Percentiles rank a stretch among this genome's conserved stretches.
These are phyloP conservation scores for Pseudopyrenochaeta lycopersici DNA, from an alignment of 2,329 filamentous ascomycete species.

Conservation along the genomic window DNA sequence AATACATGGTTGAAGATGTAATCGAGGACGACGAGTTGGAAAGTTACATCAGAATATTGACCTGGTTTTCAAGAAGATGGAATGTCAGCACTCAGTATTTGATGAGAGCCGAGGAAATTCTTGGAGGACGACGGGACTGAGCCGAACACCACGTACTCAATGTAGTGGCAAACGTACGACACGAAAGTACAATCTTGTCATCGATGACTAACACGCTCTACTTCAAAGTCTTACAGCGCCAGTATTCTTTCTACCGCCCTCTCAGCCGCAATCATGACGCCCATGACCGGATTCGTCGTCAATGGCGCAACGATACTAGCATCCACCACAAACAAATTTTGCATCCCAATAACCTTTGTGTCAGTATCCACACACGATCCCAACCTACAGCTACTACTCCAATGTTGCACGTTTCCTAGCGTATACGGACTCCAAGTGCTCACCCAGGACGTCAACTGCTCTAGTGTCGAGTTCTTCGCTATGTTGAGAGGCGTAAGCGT, in stretches of 20 bases:
- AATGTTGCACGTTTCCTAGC: conserved; percentile 62
- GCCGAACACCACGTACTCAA: no score
- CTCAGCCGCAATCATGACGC: conserved; percentile 64
- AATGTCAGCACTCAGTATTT: not conserved
- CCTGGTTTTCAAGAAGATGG: not conserved
- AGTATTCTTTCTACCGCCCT: conserved; percentile 61
- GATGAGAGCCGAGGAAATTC: not conserved
- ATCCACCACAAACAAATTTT: conserved; percentile 63
- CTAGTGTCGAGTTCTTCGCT: conserved; percentile 55
- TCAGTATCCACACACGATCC: conserved; percentile 60
- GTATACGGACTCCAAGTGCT: conserved; percentile 60
- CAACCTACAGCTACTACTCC: conserved; percentile 63
- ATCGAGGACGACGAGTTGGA: not conserved
- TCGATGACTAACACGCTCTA: not conserved
- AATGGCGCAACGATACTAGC: conserved; percentile 60
- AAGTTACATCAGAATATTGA: not conserved
- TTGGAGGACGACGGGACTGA: no score
- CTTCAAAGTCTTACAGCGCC: conserved; percentile 15
- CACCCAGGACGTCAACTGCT: conserved; percentile 61
- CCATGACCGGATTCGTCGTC: conserved; percentile 65
- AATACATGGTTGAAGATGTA: not conserved
- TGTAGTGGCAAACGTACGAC: no score
- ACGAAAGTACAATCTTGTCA: not conserved
- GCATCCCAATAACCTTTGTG: conserved; percentile 58
- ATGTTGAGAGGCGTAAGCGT: conserved; percentile 61